Evolutionary conservation across 768 basidiomycete genomes (phyloP).

Genomic region (Boletus subparvulus): DNA sequence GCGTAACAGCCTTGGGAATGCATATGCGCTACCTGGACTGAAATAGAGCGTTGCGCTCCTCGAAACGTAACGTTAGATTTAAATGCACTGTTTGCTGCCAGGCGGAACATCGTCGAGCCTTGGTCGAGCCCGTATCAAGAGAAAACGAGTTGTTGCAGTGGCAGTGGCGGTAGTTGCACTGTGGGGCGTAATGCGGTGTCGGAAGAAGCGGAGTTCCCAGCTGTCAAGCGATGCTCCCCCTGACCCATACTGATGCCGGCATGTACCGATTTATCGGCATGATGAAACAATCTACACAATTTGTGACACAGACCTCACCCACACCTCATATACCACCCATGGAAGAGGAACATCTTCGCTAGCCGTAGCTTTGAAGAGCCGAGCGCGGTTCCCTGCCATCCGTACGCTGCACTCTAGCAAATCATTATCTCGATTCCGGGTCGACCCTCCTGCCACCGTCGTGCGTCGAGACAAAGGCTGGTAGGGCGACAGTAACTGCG

Average conservation of each 20-base stretch:
- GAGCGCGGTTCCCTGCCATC: constrained; percentile 19
- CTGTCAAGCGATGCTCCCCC: not conserved
- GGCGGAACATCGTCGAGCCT: constrained; percentile 23
- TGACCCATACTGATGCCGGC: too few species aligned
- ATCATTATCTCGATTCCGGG: not conserved
- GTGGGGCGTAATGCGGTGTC: constrained; percentile 2
- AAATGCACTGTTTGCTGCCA: constrained; percentile 15
- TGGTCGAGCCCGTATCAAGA: constrained; percentile 7
- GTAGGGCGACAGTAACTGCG: constrained; percentile 18
- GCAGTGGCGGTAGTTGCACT: not conserved
- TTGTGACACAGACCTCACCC: constrained; percentile 32
- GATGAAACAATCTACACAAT: constrained; percentile 8
- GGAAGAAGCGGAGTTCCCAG: constrained; percentile 22
- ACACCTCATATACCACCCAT: constrained; percentile 43
- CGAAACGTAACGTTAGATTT: constrained; percentile 15
- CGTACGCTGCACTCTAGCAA: constrained; percentile 30
- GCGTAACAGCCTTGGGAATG: constrained; percentile 25
- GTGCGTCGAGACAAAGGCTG: constrained; percentile 9
- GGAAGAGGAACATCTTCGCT: constrained; percentile 25
- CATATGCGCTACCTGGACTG: constrained; percentile 54
- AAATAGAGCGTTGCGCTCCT: constrained; percentile 49
- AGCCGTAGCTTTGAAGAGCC: constrained; percentile 33
- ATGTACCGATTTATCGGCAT: too few species aligned
- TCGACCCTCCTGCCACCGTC: not conserved
- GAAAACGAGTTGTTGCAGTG: not conserved